Base-by-base conservation (phyloP, 2,329 filamentous ascomycete genomes). In the Fusarium tupiense region DNA sequence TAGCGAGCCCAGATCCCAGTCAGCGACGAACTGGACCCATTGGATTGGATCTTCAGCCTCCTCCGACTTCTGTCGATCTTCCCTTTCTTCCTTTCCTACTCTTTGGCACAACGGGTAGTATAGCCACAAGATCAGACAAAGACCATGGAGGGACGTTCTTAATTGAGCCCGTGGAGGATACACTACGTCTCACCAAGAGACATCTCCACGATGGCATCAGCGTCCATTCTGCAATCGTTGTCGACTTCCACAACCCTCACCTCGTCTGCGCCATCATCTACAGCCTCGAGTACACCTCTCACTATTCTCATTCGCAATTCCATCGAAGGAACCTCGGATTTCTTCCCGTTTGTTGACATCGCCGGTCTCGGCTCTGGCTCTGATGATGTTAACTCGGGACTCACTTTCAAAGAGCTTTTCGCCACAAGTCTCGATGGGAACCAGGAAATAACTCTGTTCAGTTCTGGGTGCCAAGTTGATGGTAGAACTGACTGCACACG, bases 311-410 rank as follows among this genome's bases (percentile, higher is more conserved):
- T 83, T 60, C 77, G 75, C 40, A 56, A 72, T 54, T 74, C 71
- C 62, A 78, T 83, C 20, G 79, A 79, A 26, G 81, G 80, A 64
- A 81, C 80, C 9, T 77, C 78, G 1, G 80, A 82, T 74, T 84
- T 84, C 73, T 84, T 80, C 64, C 82, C 82, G 29, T 84, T 83
- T 49, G 70, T 81, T 59, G 82, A 83, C 69, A 79, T 83, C 40
- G 80, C 77, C 41, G 71, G 72, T 61, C 75, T 83, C 50, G 76
- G 76, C 53, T 72, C 76, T n/a, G 74, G 72, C 35, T 73, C 75
- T 44, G 74, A 81, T 50, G 69, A 72, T 50, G 71, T 74, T 52
- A 75, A 81, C 56, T 79, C 76, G 16, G 68, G 72, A 50, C 76
- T 82, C 47, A 81, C 76, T 26, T 83, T 83, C 62, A 79, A 79